Conservation (phyloP, 2,329 filamentous ascomycete species). For the Cercospora sesami region DNA sequence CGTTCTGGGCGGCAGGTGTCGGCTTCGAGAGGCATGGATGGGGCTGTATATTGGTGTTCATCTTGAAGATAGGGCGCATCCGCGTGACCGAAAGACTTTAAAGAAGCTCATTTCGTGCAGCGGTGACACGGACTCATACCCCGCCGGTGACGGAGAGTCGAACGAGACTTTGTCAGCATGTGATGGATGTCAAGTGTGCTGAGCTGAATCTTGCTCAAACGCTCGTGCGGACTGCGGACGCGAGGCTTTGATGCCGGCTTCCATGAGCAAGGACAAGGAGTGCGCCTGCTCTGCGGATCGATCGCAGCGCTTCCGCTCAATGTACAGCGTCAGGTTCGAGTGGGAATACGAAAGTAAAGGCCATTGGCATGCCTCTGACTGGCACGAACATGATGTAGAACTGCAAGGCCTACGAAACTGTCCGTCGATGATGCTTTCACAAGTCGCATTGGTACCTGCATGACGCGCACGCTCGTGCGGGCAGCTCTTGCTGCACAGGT, state of each 20-base stretch:
- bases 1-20: not conserved
- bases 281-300: not conserved
- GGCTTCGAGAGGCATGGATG: not conserved
- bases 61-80: not conserved
- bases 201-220: not conserved
- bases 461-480: not conserved
- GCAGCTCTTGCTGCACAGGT: not conserved
- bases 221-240: not conserved
- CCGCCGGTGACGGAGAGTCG: not conserved
- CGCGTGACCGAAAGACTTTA: slow-evolving; percentile 1
- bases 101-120: not conserved
- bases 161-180: not conserved
- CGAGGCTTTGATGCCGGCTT: not conserved
- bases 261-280: not conserved
- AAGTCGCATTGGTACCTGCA: not conserved
- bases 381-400: not conserved
- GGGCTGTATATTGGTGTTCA: not conserved
- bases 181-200: not conserved
- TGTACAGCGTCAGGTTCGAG: not conserved
- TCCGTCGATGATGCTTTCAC: not conserved
- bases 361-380: not conserved
- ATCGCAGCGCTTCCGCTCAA: not conserved
- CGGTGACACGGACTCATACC: not conserved
- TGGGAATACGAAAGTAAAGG: not conserved
- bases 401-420: not conserved